Conservation (phyloP, 352 stramenopile genomes). For the Phytophthora pluvialis region DNA sequence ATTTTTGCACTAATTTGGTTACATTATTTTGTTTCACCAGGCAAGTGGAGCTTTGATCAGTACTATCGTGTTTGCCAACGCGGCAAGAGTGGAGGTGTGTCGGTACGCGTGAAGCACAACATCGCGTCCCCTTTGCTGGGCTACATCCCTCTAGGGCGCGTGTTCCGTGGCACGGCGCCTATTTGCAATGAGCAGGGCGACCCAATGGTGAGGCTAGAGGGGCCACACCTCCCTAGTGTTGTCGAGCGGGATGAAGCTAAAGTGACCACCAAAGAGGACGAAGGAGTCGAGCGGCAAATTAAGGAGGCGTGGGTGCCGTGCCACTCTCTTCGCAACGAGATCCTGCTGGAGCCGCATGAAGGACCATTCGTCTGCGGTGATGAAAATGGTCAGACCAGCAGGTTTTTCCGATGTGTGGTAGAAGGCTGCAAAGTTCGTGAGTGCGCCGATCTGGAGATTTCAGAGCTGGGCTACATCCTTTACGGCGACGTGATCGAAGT, state of each 20-base stretch:
- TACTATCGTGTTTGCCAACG: slow-evolving; percentile 78
- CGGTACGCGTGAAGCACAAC: slow-evolving; percentile 70
- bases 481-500: slow-evolving; percentile 82
- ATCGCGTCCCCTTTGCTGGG: slow-evolving; percentile 72
- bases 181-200: slow-evolving; percentile 82
- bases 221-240: slow-evolving; percentile 39
- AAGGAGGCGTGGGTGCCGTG: slow-evolving; percentile 70
- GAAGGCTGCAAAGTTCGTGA: slow-evolving; percentile 78
- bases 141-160: slow-evolving; percentile 64
- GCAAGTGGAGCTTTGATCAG: slow-evolving; percentile 68
- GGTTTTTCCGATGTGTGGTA: slow-evolving; percentile 73
- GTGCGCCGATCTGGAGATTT: slow-evolving; percentile 53
- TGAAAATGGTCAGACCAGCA: slow-evolving; percentile 3
- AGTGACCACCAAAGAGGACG: slow-evolving; percentile 13
- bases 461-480: slow-evolving; percentile 76
- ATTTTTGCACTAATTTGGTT: not conserved
- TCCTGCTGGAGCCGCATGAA: slow-evolving; percentile 63
- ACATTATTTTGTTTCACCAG: slow-evolving; percentile 15
- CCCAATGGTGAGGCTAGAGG: slow-evolving; percentile 72
- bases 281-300: slow-evolving; percentile 24
- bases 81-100: slow-evolving; percentile 68
- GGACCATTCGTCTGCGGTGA: slow-evolving; percentile 43
- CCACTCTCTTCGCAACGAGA: slow-evolving; percentile 77
- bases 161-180: slow-evolving; percentile 60
- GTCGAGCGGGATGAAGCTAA: slow-evolving; percentile 34